Evolutionary conservation across 225 moss, liverwort and hornwort species (phyloP).

Genomic region (Climacium dendroides): DNA sequence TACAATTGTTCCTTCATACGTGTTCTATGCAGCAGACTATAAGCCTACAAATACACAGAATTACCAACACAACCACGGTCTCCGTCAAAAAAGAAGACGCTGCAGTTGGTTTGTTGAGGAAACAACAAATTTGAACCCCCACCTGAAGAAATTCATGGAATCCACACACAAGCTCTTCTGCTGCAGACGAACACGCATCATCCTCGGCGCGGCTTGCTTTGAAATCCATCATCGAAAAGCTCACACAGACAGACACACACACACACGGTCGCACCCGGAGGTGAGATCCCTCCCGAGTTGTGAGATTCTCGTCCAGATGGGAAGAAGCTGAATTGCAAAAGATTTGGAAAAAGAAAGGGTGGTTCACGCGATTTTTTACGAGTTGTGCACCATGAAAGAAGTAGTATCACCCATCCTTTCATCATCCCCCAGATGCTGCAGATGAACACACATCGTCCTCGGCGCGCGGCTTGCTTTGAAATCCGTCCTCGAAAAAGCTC

Average conservation of each 20-base stretch:
- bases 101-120: neutral
- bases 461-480: neutral
- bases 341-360: neutral
- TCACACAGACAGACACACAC: neutral
- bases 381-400: neutral
- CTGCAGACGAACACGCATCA: conserved; percentile 1
- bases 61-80: neutral
- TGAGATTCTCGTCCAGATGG: neutral
- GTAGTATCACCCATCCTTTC: neutral
- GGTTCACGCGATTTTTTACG: neutral
- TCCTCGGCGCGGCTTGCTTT: conserved; percentile 8
- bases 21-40: neutral
- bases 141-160: neutral
- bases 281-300: neutral
- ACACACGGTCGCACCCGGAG: too few relatives aligned
- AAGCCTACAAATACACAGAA: neutral
- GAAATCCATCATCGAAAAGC: neutral
- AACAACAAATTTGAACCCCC: neutral
- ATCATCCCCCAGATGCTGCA: neutral
- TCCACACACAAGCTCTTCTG: conserved; percentile 19
- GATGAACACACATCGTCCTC: neutral
- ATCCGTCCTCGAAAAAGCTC: neutral
- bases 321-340: neutral
- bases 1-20: neutral
- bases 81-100: neutral